Conservation (phyloP, 2,329 filamentous ascomycete species). For the Xylaria sp. region DNA sequence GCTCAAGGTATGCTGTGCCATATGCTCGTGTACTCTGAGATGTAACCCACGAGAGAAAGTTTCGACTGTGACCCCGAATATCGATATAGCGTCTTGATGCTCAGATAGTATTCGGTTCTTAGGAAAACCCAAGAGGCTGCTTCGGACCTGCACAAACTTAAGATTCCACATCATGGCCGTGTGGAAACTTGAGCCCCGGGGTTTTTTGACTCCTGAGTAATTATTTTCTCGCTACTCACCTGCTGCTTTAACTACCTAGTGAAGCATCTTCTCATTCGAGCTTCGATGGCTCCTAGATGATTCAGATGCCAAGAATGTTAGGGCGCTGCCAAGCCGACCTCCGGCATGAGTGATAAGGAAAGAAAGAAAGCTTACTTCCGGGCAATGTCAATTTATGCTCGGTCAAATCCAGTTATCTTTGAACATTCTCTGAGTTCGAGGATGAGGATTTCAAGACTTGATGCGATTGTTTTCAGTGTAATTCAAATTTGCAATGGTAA, state of each 20-base stretch:
- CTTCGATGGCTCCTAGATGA: too few relatives aligned
- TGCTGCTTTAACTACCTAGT: neutral
- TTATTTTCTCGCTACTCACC: neutral
- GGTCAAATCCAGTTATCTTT: neutral
- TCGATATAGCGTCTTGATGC: neutral
- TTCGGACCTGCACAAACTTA: neutral
- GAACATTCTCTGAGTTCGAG: neutral
- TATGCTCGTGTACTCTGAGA: too few relatives aligned
- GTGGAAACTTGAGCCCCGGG: neutral
- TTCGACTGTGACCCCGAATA: too few relatives aligned
- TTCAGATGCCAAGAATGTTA: too few relatives aligned
- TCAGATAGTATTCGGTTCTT: too few relatives aligned
- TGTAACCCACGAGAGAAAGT: neutral
- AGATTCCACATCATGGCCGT: neutral
- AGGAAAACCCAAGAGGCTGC: too few relatives aligned
- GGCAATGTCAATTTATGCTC: neutral
- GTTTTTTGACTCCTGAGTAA: neutral
- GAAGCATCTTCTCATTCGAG: too few relatives aligned
- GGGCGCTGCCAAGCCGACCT: too few relatives aligned
- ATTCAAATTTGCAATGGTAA: neutral
- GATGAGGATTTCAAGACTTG: neutral
- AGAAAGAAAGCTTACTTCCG: neutral
- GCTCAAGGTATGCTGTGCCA: too few relatives aligned
- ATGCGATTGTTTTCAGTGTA: neutral
- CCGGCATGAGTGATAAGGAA: too few relatives aligned